Conservation (phyloP, 805 yeast species). For the Zygoascus bituminiphila region DNA sequence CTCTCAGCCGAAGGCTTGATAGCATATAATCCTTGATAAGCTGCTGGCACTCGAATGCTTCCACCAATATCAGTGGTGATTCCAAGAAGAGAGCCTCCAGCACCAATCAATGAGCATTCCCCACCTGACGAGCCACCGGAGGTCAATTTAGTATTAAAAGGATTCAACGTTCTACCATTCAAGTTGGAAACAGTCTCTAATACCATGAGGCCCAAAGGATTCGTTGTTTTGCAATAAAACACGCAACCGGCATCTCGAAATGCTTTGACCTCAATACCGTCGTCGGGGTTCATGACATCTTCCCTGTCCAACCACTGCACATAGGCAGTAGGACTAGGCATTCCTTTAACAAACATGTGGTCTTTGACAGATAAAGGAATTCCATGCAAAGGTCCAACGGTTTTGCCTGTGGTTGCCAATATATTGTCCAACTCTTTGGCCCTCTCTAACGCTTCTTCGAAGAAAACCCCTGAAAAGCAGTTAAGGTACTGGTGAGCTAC, state of each 20-base stretch:
- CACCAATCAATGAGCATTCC: conserved; percentile 40
- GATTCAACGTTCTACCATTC: conserved; percentile 41
- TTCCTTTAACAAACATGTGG: conserved; percentile 39
- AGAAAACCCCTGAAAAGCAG: conserved; percentile 34
- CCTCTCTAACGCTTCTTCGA: conserved; percentile 48
- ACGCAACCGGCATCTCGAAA: conserved; percentile 50
- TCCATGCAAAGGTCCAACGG: conserved; percentile 59
- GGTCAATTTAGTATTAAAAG: conserved; percentile 36
- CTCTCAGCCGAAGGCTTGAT: conserved; percentile 41
- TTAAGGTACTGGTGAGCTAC: conserved; percentile 35
- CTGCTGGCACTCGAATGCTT: conserved; percentile 41
- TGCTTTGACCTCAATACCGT: conserved; percentile 29
- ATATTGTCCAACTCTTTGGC: conserved; percentile 50
- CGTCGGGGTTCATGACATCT: conserved; percentile 26
- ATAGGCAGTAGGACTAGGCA: conserved; percentile 42
- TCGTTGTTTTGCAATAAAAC: conserved; percentile 54
- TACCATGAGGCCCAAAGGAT: conserved; percentile 49
- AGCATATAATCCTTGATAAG: conserved; percentile 35
- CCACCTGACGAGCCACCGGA: conserved; percentile 51
- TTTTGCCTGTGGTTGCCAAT: conserved; percentile 34
- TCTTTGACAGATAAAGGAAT: conserved; percentile 57
- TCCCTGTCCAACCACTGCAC: neutral
- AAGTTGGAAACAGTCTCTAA: conserved; percentile 40
- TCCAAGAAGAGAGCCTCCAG: conserved; percentile 42
- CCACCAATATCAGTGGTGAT: conserved; percentile 50